Base-by-base conservation (phyloP, 1,284 basidiomycete genomes). In the Calocybe gambosa region DNA sequence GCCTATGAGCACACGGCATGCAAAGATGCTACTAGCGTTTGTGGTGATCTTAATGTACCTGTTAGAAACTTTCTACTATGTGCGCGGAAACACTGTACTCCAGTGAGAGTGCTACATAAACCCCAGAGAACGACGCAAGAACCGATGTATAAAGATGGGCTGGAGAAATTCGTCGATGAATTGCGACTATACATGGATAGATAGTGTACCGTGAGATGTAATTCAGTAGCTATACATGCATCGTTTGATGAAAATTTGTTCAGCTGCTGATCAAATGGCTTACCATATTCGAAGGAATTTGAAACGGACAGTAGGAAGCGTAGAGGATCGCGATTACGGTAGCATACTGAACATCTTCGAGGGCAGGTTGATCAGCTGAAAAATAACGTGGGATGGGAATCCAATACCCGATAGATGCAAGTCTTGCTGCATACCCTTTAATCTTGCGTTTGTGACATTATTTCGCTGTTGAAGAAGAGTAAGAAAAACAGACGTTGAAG, bases 201-300 rank as follows among this genome's bases (percentile, higher is more conserved):
- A 44, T 39, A 23, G 43, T 45, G 18, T 40, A 75, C 79, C 75
- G 68, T 35, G 68, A 66, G 38, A 80, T 68, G 49, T 70, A 69
- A 46, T 78, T 78, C 25, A 82, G 54, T 40, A 79, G 65, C 77
- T 35, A 38, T 19, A 29, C 4, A 31, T 31, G 3, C 13, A 31
- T 6, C 6, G 4, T 5, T n/a, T 6, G 12, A 10, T 5, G 13
- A n/a, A 31, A 8, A 8, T 12, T 26, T n/a, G 29, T n/a, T n/a
- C 2, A 8, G n/a, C 25, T 39, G 47, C 39, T 7, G 43, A 31
- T 35, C 49, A 20, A 37, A n/a, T 6, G 28, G 52, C 64, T 20
- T 46, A 77, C 79, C 75, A 85, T 82, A 46, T 83, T 83, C 0
- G 79, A 82, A 2, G 80, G 81, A 34, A 84, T 74, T 56, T 83